Evolutionary conservation across 169 alveolate genomes (phyloP).

Genomic region (Plasmodium reichenowi): DNA sequence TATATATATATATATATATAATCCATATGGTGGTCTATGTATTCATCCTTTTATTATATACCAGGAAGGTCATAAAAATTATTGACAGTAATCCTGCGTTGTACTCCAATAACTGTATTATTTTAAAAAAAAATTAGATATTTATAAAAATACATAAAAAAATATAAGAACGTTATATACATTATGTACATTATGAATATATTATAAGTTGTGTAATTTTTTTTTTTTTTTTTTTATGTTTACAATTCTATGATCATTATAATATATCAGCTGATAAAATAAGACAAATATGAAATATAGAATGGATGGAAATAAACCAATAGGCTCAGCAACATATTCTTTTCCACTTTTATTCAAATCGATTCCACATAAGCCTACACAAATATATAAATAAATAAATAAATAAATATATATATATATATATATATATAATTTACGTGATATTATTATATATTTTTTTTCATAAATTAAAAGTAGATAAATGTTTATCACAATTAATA

Average conservation of each 20-base stretch:
- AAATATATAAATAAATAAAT: neutral
- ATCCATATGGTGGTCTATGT: neutral
- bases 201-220: neutral
- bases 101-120: conserved; percentile 83
- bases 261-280: conserved; percentile 84
- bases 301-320: conserved; percentile 92
- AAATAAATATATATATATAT: neutral
- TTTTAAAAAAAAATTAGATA: conserved; percentile 2
- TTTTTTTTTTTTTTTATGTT: conserved; percentile 24
- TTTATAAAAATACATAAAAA: neutral
- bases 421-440: neutral
- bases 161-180: neutral
- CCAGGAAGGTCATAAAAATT: conserved; percentile 91
- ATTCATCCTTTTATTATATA: conserved; percentile 3
- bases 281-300: conserved; percentile 86
- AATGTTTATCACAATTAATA: no score
- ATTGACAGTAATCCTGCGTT: conserved; percentile 92
- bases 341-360: conserved; percentile 78
- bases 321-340: conserved; percentile 88
- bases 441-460: no score
- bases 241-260: conserved; percentile 77
- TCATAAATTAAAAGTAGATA: no score
- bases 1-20: conserved; percentile 1
- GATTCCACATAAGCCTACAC: conserved; percentile 73
- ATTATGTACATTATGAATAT: no score